Base-by-base conservation (phyloP, 345 rosid species). In the Pistacia atlantica region DNA sequence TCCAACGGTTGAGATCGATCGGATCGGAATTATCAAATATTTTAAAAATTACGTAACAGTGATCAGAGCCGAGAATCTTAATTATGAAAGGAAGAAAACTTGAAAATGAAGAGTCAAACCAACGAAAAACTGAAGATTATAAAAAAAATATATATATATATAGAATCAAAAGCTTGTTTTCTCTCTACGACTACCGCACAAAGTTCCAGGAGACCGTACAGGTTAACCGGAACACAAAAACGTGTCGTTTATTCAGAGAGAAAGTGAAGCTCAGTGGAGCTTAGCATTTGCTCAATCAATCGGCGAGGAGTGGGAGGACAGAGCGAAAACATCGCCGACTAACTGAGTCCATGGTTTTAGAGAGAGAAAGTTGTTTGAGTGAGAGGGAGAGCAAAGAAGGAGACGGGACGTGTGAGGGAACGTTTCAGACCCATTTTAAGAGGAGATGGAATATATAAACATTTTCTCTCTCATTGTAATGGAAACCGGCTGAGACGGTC, bases 391-490 rank as follows among this genome's bases (percentile, higher is more conserved):
- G 61, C 55, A 62, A 69, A 42, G 76, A 66, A 6, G 64, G 59
- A 57, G 80, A 74, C 22, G 85, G 87, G 83, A 84, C 86, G 81
- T 80, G 74, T 83, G 87, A 83, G 74, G 78, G 85, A 83, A 79
- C 86, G 79, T 72, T 77, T 77, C 79, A 79, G 85, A 81, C 81
- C 69, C 66, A 71, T 48, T 82, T 76, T 80, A 11, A 69, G 80
- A 78, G 81, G 85, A 79, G 68, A 58, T 60, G 81, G 79, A 65
- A 80, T 65, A 82, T 86, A 80, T 80, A 81, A 67, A 78, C 75
- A 75, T 63, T 85, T 87, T 84, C 68, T 80, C 79, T 84, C 76
- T 80, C 74, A 18, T 65, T 22, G 54, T 56, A 6, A 12, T 12
- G 63, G 22, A 4, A 8, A 84, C 86, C 66, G 84, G 83, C 37